These are phyloP conservation scores for Russula sp. DNA, from an alignment of 768 basidiomycete genomes.

Conservation along the genomic window DNA sequence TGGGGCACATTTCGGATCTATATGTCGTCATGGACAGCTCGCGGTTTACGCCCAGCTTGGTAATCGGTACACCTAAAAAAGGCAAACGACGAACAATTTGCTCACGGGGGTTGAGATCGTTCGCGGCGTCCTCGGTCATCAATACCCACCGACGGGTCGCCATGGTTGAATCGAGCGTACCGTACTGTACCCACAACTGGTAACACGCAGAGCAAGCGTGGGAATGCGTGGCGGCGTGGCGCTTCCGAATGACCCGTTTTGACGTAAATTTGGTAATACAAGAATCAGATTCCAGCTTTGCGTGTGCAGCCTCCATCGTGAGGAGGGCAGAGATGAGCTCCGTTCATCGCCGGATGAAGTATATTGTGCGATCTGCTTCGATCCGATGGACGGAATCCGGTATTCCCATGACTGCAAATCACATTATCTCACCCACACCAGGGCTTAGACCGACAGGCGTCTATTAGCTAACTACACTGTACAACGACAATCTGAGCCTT, in stretches of 20 bases:
- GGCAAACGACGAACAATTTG: not conserved
- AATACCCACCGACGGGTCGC: not conserved
- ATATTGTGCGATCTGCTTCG: too few species aligned
- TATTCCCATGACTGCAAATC: too few species aligned
- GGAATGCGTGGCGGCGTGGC: not conserved
- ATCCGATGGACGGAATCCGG: too few species aligned
- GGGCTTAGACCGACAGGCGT: too few species aligned
- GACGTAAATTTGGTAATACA: not conserved
- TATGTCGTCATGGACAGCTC: conserved; percentile 1
- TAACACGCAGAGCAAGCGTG: not conserved
- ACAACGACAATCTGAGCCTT: too few species aligned
- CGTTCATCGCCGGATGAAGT: too few species aligned
- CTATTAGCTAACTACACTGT: too few species aligned
- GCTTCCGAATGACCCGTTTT: too few species aligned
- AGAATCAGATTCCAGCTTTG: not conserved
- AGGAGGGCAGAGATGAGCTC: too few species aligned
- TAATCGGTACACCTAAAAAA: not conserved
- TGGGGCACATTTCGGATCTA: too few species aligned
- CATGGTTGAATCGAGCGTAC: not conserved
- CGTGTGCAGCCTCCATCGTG: not conserved
- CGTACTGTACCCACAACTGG: too few species aligned
- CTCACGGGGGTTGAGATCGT: not conserved
- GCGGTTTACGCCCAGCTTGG: not conserved
- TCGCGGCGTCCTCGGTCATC: conserved; percentile 4
- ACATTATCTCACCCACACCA: too few species aligned